Evolutionary conservation across 1,139 yeast species (phyloP).

Genomic region (Wickerhamomyces sp.): DNA sequence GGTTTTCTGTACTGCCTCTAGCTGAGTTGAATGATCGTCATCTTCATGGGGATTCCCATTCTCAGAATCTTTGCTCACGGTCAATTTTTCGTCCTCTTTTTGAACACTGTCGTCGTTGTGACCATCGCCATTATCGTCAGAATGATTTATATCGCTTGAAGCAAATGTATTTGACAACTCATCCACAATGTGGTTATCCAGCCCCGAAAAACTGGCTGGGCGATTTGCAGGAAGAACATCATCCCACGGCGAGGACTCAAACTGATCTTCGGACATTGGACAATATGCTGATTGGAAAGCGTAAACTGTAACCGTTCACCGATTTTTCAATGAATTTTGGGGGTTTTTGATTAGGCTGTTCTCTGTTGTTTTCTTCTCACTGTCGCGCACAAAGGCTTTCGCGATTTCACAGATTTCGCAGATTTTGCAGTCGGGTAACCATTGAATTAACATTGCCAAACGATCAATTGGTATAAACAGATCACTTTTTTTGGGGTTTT

Average conservation of each 20-base stretch:
- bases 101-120: too few relatives aligned
- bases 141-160: slow-evolving; percentile 5
- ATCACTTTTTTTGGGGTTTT: too few relatives aligned
- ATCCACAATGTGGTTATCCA: slow-evolving; percentile 16
- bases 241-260: slow-evolving; percentile 24
- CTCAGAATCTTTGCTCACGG: slow-evolving; percentile 3
- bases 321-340: neutral
- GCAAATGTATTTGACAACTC: slow-evolving; percentile 22
- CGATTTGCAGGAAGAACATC: slow-evolving; percentile 12
- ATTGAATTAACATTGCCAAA: too few relatives aligned
- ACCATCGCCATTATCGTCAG: slow-evolving; percentile 18
- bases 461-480: too few relatives aligned
- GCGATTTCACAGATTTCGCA: too few relatives aligned
- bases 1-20: neutral
- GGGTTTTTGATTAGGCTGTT: too few relatives aligned
- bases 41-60: slow-evolving; percentile 2
- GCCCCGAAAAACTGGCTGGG: slow-evolving; percentile 4
- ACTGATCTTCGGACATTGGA: slow-evolving; percentile 20
- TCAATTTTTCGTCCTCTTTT: neutral
- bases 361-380: too few relatives aligned
- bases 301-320: neutral
- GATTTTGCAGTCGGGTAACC: too few relatives aligned
- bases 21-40: too few relatives aligned
- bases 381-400: too few relatives aligned
- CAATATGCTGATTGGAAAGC: too few relatives aligned